Evolutionary conservation across 2,329 filamentous ascomycete genomes (phyloP), one percentile per base, ranked within the genome.

Genomic region (Lecanicillium sp.): DNA sequence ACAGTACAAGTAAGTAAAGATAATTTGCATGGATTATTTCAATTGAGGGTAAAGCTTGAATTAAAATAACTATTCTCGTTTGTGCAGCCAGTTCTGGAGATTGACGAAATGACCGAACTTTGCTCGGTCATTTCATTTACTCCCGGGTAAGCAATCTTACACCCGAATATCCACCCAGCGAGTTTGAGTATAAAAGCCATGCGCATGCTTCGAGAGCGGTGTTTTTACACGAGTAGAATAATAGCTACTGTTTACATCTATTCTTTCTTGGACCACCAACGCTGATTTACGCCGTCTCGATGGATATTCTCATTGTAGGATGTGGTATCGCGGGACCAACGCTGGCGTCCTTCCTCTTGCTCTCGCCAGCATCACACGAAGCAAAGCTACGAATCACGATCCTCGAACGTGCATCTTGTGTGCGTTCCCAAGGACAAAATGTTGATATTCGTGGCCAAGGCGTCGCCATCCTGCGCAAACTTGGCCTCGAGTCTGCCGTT

Each of bases 381-480:
- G 30, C 17, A 10, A 30, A 27, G 12, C 15, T 35, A 14, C 29
- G 51, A 13, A 59, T 69, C 40, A 70, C 65, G 3, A 43, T 72
- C n/a, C 37, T 71, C 15, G 68, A 72, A 45, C 60, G 66, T 3
- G 51, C 53, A 9, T 43, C 59, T 0, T 28, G 42, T 3, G 52
- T 69, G 7, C 62, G 67, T 4, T 46, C 55, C 4, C 49, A 55
- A 4, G 69, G 68, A 1, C 61, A 66, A 43, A 66, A 72, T 42
- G 60, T 72, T 29, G 69, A 72, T 46, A 50, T 72, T 7, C 61
- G 66, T 2, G 60, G 57, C 2, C 59, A 64, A 20, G 68, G 66
- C 3, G 51, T 70, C 6, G 48, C 54, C 5, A 53, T 64, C 5
- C 55, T 64, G 17, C 49, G 56, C 12, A 53, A 49, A n/a, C 61